Conservation (phyloP, 352 stramenopile genomes). For the Pythium diclinum region DNA sequence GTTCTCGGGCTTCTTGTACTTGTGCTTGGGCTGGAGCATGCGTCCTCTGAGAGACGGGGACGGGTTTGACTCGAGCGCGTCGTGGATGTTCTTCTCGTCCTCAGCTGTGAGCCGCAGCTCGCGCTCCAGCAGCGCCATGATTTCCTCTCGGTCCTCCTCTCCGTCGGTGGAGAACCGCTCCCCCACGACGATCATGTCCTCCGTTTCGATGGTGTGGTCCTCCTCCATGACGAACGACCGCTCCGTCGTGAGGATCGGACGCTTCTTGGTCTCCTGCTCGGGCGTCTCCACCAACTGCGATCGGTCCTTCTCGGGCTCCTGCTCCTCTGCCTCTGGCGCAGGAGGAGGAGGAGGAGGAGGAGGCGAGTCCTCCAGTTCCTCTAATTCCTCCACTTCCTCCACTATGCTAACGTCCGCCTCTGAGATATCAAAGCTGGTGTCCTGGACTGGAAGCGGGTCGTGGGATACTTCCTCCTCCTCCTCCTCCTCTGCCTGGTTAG, state of each 20-base stretch:
- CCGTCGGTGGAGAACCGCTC: slow-evolving; percentile 55
- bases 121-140: slow-evolving; percentile 16
- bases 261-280: slow-evolving; percentile 26
- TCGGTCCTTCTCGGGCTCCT: background rate
- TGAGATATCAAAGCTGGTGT: background rate
- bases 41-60: slow-evolving; percentile 4
- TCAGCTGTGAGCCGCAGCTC: slow-evolving; percentile 13
- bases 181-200: slow-evolving; percentile 60
- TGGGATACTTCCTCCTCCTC: slow-evolving; percentile 3
- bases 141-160: slow-evolving; percentile 42
- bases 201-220: slow-evolving; percentile 51
- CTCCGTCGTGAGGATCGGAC: slow-evolving; percentile 63
- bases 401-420: background rate
- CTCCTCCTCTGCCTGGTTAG: too few relatives aligned
- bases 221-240: slow-evolving; percentile 66
- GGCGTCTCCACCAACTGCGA: slow-evolving; percentile 23
- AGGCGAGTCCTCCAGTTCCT: background rate
- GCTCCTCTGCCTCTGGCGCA: background rate
- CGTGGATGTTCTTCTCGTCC: slow-evolving; percentile 14
- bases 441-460: background rate
- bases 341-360: slow-evolving; percentile 10
- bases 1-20: slow-evolving; percentile 22
- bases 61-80: slow-evolving; percentile 16
- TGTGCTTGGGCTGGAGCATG: slow-evolving; percentile 6
- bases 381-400: background rate